phyloP scores from a whole-genome alignment of 208 protist genomes.

The Angomonas desouzai region DNA sequence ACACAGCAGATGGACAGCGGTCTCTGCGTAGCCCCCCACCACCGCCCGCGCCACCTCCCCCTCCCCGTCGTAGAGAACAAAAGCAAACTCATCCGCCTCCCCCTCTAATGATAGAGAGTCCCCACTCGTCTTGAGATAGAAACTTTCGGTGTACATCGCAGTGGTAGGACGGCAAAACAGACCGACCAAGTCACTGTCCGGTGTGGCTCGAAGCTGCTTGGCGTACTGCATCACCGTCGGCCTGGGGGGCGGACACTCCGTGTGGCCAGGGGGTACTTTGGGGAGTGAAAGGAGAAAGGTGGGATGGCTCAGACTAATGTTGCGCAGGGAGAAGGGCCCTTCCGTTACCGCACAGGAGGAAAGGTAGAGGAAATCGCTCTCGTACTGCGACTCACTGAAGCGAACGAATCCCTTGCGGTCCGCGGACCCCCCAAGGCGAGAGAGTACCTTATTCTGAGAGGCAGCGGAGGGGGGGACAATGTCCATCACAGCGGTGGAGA shows the following conservation, averaged over 20 bases:
- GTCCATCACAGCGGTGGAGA: background rate
- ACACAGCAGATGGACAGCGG: background rate
- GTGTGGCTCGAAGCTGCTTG: background rate
- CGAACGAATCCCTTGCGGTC: background rate
- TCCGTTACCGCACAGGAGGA: background rate
- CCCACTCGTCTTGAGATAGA: background rate
- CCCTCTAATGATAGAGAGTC: too few relatives aligned
- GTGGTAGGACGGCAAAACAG: background rate
- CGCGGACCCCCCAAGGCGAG: too few relatives aligned
- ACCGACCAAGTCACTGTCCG: background rate
- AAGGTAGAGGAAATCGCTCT: background rate
- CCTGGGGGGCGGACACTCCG: background rate
- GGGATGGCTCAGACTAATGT: background rate
- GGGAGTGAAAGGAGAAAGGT: background rate
- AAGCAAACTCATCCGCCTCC: background rate
- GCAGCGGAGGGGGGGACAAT: background rate
- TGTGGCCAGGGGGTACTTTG: background rate
- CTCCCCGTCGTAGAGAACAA: background rate
- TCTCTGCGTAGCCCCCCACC: conserved; percentile 2
- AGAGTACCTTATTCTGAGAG: background rate
- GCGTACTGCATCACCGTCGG: background rate
- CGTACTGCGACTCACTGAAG: background rate
- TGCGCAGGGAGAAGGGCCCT: conserved; percentile 6
- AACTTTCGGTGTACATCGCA: background rate
- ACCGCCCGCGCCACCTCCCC: conserved; percentile 9